Percentiles rank a stretch among this genome's conserved stretches.
These are phyloP conservation scores for Trichosporon sp. DNA, from an alignment of 1,284 basidiomycete species.

Conservation along the genomic window DNA sequence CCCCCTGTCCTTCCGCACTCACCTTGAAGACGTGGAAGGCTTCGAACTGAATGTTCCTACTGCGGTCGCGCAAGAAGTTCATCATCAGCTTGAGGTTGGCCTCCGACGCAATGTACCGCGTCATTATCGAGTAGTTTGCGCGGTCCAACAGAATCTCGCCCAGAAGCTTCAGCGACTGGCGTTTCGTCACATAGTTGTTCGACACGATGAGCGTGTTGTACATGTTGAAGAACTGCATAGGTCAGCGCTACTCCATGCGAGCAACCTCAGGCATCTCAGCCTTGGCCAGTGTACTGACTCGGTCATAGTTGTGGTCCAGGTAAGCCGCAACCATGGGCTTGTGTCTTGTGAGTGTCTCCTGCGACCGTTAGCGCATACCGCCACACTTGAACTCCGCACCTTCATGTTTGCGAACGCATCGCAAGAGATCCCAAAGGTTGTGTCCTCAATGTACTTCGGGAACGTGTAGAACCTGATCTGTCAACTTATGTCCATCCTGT, in stretches of 20 bases:
- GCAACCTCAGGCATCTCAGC: not conserved
- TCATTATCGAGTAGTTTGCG: constrained; percentile 98
- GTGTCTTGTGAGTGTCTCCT: constrained; percentile 88
- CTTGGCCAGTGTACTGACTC: constrained; percentile 55
- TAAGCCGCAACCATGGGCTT: constrained; percentile 96
- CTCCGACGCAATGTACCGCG: constrained; percentile 83
- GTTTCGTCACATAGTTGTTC: constrained; percentile 97
- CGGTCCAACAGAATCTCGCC: constrained; percentile 97
- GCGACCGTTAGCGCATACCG: not conserved
- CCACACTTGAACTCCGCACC: constrained; percentile 28
- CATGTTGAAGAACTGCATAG: constrained; percentile 82
- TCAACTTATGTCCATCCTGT: constrained; percentile 8
- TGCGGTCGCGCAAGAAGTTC: constrained; percentile 94
- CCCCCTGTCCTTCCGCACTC: constrained; percentile 18
- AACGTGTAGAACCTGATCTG: constrained; percentile 83
- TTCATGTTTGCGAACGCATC: constrained; percentile 97
- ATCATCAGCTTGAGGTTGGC: constrained; percentile 99
- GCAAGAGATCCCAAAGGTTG: constrained; percentile 96
- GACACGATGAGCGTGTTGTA: constrained; percentile 90
- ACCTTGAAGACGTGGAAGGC: constrained; percentile 99
- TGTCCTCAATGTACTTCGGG: constrained; percentile 93
- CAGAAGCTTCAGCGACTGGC: constrained; percentile 94
- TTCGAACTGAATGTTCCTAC: constrained; percentile 99
- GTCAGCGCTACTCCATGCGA: not conserved
- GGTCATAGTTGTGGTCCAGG: constrained; percentile 92